Evolutionary conservation across 2,329 filamentous ascomycete species (phyloP).

Genomic region (Paraphoma chrysanthemicola): DNA sequence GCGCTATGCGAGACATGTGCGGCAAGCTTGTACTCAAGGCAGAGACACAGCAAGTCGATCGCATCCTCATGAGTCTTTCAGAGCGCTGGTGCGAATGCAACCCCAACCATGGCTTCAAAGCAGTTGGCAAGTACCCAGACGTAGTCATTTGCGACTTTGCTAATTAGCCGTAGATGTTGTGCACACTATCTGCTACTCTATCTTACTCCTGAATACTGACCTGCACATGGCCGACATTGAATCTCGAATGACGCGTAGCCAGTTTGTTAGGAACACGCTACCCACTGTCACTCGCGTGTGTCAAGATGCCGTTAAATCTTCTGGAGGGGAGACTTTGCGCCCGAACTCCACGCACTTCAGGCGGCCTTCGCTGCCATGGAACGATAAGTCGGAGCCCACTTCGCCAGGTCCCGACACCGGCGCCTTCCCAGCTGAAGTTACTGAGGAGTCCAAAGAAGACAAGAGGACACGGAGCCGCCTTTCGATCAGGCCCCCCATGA

Average conservation of each 20-base stretch:
- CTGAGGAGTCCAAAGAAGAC: slow-evolving; percentile 45
- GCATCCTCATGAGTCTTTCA: slow-evolving; percentile 88
- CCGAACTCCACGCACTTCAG: slow-evolving; percentile 43
- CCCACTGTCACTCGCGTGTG: slow-evolving; percentile 80
- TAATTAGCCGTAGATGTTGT: slow-evolving; percentile 74
- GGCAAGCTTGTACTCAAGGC: slow-evolving; percentile 81
- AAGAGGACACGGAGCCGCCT: slow-evolving; percentile 49
- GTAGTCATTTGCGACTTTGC: slow-evolving; percentile 13
- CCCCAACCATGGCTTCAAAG: slow-evolving; percentile 89
- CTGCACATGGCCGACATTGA: slow-evolving; percentile 94
- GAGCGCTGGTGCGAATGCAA: slow-evolving; percentile 94
- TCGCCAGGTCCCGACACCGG: slow-evolving; percentile 39
- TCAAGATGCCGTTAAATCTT: slow-evolving; percentile 67
- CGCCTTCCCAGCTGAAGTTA: slow-evolving; percentile 32
- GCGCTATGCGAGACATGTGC: slow-evolving; percentile 80
- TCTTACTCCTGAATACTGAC: slow-evolving; percentile 95
- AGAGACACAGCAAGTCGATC: slow-evolving; percentile 96
- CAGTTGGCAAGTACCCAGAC: slow-evolving; percentile 67
- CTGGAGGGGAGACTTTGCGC: slow-evolving; percentile 40
- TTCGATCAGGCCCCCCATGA: slow-evolving; percentile 50
- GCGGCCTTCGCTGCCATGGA: slow-evolving; percentile 45
- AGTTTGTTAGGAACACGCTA: slow-evolving; percentile 97
- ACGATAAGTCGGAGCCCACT: slow-evolving; percentile 43
- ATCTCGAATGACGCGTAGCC: slow-evolving; percentile 91
- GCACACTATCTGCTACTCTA: slow-evolving; percentile 95